Percentiles rank a stretch among this genome's conserved stretches.
Evolutionary conservation across 306 rosid genomes (phyloP).

Genomic region (Castanospermum australe): DNA sequence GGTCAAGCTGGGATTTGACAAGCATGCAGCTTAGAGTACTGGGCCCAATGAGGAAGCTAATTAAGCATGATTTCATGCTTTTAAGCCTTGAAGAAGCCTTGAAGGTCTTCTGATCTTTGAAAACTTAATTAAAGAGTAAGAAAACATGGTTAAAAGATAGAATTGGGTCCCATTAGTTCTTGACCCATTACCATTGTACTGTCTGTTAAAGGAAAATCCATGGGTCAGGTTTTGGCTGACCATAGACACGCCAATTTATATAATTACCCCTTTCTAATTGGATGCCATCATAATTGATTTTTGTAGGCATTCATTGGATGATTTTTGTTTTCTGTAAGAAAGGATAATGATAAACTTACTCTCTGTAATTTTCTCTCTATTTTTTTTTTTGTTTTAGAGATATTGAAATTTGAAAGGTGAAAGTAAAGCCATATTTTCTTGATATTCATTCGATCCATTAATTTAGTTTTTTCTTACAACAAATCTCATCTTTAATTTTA

Average conservation of each 20-base stretch:
- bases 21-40: not conserved
- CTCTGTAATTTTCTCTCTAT: not conserved
- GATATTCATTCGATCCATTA: not conserved
- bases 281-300: too few relatives aligned
- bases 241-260: not conserved
- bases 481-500: too few relatives aligned
- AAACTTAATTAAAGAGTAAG: not conserved
- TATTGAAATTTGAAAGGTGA: not conserved
- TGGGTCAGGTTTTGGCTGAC: not conserved
- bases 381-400: not conserved
- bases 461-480: too few relatives aligned
- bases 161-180: not conserved
- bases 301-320: not conserved
- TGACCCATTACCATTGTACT: not conserved
- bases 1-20: not conserved
- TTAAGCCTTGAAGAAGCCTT: not conserved
- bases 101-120: not conserved
- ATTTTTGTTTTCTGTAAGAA: not conserved
- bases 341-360: not conserved
- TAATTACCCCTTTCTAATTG: not conserved
- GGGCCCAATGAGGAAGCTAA: not conserved
- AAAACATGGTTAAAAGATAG: not conserved
- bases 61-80: not conserved
- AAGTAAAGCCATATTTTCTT: not conserved
- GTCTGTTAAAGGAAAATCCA: not conserved